phyloP scores from a whole-genome alignment of 1,139 yeast species.

The Yamadazyma aaseri region DNA sequence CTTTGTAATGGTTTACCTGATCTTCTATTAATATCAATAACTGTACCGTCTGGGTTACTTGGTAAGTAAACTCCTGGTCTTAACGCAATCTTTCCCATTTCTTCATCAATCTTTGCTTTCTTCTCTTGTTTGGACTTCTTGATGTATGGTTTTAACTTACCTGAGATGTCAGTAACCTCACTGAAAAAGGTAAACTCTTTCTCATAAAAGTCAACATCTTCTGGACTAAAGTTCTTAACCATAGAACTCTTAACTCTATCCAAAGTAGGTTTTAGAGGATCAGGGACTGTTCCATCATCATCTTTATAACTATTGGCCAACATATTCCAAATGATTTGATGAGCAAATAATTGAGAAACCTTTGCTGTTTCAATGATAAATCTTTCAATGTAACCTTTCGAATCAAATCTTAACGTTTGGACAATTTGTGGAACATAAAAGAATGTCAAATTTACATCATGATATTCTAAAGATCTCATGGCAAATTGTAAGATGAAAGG shows the following conservation, averaged over 20 bases:
- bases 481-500: slow-evolving; percentile 80
- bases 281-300: slow-evolving; percentile 80
- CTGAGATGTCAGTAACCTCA: slow-evolving; percentile 90
- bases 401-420: slow-evolving; percentile 82
- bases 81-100: slow-evolving; percentile 78
- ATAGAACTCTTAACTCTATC: slow-evolving; percentile 72
- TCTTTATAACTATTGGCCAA: slow-evolving; percentile 89
- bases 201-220: slow-evolving; percentile 68
- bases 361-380: slow-evolving; percentile 91
- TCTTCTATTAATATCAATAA: slow-evolving; percentile 85
- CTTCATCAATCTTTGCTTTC: slow-evolving; percentile 94
- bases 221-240: slow-evolving; percentile 57
- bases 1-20: slow-evolving; percentile 97
- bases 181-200: slow-evolving; percentile 87
- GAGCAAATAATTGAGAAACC: slow-evolving; percentile 88
- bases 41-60: slow-evolving; percentile 94
- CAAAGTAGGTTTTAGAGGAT: slow-evolving; percentile 76
- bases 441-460: slow-evolving; percentile 85
- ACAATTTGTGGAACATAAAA: slow-evolving; percentile 98
- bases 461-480: slow-evolving; percentile 85
- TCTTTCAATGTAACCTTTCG: slow-evolving; percentile 79
- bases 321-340: slow-evolving; percentile 98
- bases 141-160: slow-evolving; percentile 89
- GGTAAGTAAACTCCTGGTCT: slow-evolving; percentile 90
- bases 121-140: slow-evolving; percentile 94